These are phyloP conservation scores for Sclerotinia sclerotiorum DNA, from an alignment of 2,329 filamentous ascomycete species.

Conservation along the genomic window DNA sequence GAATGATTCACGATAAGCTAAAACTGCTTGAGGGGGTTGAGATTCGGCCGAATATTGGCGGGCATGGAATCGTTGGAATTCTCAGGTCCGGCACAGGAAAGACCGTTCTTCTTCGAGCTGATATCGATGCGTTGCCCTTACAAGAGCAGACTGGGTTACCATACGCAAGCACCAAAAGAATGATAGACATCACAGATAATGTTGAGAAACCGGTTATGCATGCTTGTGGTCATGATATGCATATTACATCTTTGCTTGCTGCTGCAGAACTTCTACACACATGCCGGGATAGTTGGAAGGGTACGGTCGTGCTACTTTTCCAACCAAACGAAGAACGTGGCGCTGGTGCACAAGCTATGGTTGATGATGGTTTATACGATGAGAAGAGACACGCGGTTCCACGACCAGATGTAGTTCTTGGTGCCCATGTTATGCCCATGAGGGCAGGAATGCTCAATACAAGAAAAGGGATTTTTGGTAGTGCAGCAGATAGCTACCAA, in stretches of 20 bases:
- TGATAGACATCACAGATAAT: conserved; percentile 44
- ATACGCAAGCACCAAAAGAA: conserved; percentile 51
- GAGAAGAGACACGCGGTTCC: conserved; percentile 45
- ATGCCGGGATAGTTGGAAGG: conserved; percentile 52
- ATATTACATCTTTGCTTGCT: conserved; percentile 58
- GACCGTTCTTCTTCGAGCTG: conserved; percentile 58
- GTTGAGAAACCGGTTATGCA: conserved; percentile 60
- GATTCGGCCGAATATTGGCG: conserved; percentile 53
- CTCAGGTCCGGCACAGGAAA: conserved; percentile 54
- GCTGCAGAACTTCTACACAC: conserved; percentile 51
- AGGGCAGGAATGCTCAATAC: conserved; percentile 41
- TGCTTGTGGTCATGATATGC: conserved; percentile 67
- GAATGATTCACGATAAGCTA: neutral
- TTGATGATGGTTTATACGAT: conserved; percentile 56
- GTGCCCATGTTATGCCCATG: conserved; percentile 51
- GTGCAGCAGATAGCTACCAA: conserved; percentile 41
- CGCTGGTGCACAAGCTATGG: conserved; percentile 61
- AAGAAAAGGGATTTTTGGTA: conserved; percentile 40
- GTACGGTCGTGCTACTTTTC: conserved; percentile 63
- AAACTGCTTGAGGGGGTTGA: conserved; percentile 40
- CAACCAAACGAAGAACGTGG: conserved; percentile 67
- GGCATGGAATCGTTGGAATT: conserved; percentile 56
- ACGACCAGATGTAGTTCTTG: conserved; percentile 54
- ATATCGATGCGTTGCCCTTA: conserved; percentile 62
- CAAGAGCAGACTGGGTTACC: conserved; percentile 53